Evolutionary conservation across 2,329 filamentous ascomycete species (phyloP), one percentile per base, ranked within the genome.

Genomic region (Clarireedia hainanense): DNA sequence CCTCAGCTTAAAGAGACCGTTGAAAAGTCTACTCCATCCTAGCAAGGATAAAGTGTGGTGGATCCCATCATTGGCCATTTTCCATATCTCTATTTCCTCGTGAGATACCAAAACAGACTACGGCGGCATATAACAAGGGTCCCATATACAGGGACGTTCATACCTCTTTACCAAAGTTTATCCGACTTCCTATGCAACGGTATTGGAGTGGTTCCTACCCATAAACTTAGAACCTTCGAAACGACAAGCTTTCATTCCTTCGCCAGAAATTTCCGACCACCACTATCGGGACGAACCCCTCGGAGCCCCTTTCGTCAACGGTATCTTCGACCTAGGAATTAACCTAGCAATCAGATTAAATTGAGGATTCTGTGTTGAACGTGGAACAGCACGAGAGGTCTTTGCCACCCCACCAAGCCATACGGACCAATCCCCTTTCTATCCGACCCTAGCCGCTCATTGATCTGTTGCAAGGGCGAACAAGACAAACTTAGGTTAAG

Each of bases 341-440:
- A 42, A 42, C 39, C 17, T n/a, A 20, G 15, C 15, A 42, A 42
- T 42, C 15, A 42, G 15, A 20, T 20, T 14, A n/a, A 42, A 7
- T 12, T 34, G 10, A 34, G 30, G 10, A 34, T 34, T 34, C 5
- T 9, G 30, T 34, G 30, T 34, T 12, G 50, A 36, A 37, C 27
- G 50, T 53, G 20, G 37, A 34, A 53, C 50, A 48, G 23, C 50
- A 53, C 30, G 50, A 48, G 36, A 53, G 27, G 42, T 7, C 50
- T 17, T 42, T 48, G 50, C 50, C 36, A 48, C 40, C 9, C 15
- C 20, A 51, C 20, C 15, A 6, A 46, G 30, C 30, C 10, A 12
- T 12, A 34, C 10, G 30, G 30, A 34, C 51, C 23, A 40, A 48
- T n/a, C 30, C 26, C 20, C 20, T 17, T 24, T 47, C 27, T 43